Percentiles rank a stretch among this genome's conserved stretches.
Conservation (phyloP, 2,329 filamentous ascomycete genomes). For the Aschersonia sp. region DNA sequence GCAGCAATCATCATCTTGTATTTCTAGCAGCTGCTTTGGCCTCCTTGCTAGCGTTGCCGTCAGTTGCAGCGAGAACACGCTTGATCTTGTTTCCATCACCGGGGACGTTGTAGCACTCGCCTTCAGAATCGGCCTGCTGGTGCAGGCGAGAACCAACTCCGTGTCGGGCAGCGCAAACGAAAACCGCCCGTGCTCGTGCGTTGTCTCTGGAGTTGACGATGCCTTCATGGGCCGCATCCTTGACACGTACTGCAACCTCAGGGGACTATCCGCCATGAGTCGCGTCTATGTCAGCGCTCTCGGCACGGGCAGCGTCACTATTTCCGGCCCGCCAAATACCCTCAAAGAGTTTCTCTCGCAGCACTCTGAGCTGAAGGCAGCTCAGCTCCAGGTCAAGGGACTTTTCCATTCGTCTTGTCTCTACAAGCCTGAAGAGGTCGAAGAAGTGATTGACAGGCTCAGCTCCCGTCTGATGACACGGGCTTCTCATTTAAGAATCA, state of each 20-base stretch:
- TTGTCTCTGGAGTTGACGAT: neutral
- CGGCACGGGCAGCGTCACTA: neutral
- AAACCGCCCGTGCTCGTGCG: neutral
- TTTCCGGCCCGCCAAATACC: neutral
- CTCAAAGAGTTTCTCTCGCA: neutral
- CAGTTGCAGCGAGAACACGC: constrained; percentile 1
- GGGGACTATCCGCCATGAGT: neutral
- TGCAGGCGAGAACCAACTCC: neutral
- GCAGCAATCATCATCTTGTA: neutral
- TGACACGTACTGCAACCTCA: neutral
- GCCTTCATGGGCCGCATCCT: neutral
- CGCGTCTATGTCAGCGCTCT: neutral
- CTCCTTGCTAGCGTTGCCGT: constrained; percentile 1
- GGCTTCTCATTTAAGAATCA: neutral
- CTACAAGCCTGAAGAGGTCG: neutral
- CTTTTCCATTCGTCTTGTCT: neutral
- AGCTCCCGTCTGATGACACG: neutral
- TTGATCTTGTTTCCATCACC: neutral
- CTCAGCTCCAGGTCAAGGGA: neutral
- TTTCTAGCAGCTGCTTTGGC: constrained; percentile 1
- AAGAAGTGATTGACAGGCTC: neutral
- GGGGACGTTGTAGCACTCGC: neutral
- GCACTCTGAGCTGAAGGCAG: neutral
- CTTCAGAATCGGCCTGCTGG: constrained; percentile 1
- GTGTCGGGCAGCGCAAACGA: neutral